Conservation (phyloP, 208 protist species). For the Leishmania tarentolae region DNA sequence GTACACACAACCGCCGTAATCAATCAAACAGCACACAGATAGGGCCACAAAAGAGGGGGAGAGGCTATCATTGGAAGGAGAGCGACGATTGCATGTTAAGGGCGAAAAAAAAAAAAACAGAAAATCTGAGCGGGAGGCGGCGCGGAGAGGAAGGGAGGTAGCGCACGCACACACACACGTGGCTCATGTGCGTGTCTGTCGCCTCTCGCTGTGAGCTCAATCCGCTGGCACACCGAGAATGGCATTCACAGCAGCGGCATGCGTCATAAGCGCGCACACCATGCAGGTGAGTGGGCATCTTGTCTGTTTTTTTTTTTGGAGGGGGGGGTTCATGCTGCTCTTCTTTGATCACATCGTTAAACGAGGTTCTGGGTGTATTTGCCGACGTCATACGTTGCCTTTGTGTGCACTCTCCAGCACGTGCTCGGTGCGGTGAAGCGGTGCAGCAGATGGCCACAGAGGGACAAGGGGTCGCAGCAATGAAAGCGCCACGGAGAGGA, state of each 20-base stretch:
- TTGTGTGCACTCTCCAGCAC: not conserved
- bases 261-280: no score
- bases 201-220: not conserved
- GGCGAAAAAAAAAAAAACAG: not conserved
- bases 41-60: no score
- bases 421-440: not conserved
- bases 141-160: conserved; percentile 6
- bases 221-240: not conserved
- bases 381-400: not conserved
- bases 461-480: not conserved
- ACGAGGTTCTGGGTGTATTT: no score
- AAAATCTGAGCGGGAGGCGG: not conserved
- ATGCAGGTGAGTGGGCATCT: not conserved
- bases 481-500: not conserved
- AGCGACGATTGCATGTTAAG: not conserved
- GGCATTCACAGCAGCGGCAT: not conserved
- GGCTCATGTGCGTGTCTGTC: not conserved
- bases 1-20: not conserved
- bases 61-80: not conserved
- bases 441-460: conserved; percentile 1
- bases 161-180: not conserved
- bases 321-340: no score
- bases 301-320: not conserved
- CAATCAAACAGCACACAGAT: not conserved
- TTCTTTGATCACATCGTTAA: no score